Conservation (phyloP, 2,329 filamentous ascomycete genomes). For the Bertia moriformis region DNA sequence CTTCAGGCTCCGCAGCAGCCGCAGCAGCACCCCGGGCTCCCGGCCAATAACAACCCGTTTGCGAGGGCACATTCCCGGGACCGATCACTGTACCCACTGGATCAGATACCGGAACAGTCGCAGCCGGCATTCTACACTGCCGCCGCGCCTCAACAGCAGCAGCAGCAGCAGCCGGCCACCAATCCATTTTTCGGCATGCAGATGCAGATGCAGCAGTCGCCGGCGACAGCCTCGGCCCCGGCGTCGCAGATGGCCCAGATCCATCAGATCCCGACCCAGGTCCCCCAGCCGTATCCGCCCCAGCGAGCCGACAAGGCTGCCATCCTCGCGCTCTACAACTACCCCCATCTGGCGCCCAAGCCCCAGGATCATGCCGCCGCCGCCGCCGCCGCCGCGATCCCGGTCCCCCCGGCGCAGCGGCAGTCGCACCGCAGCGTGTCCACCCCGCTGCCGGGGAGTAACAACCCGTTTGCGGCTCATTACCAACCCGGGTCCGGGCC, state of each 20-base stretch:
- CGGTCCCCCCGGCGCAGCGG: slow-evolving; percentile 3
- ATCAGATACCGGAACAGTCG: slow-evolving; percentile 35
- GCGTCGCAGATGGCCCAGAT: too few relatives aligned
- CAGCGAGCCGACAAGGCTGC: slow-evolving; percentile 26
- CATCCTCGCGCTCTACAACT: slow-evolving; percentile 33
- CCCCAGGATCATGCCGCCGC: slow-evolving; percentile 17
- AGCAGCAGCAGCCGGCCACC: slow-evolving; percentile 14
- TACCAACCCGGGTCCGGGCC: slow-evolving; percentile 2
- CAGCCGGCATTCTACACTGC: slow-evolving; percentile 28
- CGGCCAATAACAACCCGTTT: slow-evolving; percentile 31
- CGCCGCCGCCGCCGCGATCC: slow-evolving; percentile 10
- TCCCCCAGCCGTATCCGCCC: slow-evolving; percentile 19
- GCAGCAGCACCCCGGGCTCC: too few relatives aligned
- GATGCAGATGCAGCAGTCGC: slow-evolving; percentile 1
- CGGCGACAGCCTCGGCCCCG: slow-evolving; percentile 7
- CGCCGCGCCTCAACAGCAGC: slow-evolving; percentile 15
- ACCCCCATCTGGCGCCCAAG: slow-evolving; percentile 34
- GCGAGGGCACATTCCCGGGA: slow-evolving; percentile 31
- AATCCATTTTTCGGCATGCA: slow-evolving; percentile 6
- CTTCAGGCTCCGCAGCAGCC: too few relatives aligned
- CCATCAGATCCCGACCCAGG: slow-evolving; percentile 29
- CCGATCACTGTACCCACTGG: slow-evolving; percentile 29
- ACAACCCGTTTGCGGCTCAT: slow-evolving; percentile 42
- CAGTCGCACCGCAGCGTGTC: slow-evolving; percentile 15
- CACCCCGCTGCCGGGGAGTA: slow-evolving; percentile 22